A percentile compares a stretch with the other conserved stretches of the same genome.
phyloP scores from a whole-genome alignment of 352 stramenopile genomes.

The Globisporangium polare region DNA sequence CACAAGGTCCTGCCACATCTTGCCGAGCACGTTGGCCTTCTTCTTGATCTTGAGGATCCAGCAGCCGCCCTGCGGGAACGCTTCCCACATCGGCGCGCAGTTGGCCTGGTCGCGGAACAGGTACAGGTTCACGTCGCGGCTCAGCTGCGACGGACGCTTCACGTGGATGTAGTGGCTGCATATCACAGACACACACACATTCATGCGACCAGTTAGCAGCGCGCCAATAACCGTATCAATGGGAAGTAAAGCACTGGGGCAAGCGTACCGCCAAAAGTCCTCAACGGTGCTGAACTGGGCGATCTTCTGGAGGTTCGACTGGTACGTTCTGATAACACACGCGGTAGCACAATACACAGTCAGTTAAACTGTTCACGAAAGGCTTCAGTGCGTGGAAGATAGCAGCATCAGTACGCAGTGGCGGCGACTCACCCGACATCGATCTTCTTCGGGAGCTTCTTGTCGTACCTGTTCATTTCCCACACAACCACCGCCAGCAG shows the following conservation, averaged over 20 bases:
- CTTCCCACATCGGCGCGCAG: slow-evolving; percentile 89
- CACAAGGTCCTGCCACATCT: slow-evolving; percentile 94
- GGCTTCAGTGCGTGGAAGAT: not conserved
- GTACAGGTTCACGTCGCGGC: slow-evolving; percentile 91
- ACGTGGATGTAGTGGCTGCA: slow-evolving; percentile 90
- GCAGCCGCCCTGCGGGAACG: slow-evolving; percentile 90
- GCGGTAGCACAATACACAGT: slow-evolving; percentile 5
- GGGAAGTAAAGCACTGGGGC: not conserved
- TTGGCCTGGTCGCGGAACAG: slow-evolving; percentile 89
- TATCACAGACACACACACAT: not conserved
- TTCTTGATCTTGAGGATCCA: slow-evolving; percentile 96
- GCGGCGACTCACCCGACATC: slow-evolving; percentile 64
- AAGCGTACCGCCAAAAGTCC: slow-evolving; percentile 87
- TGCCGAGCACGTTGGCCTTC: slow-evolving; percentile 91
- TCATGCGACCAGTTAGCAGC: not conserved
- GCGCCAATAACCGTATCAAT: not conserved
- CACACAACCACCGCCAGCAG: slow-evolving; percentile 3
- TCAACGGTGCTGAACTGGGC: slow-evolving; percentile 90
- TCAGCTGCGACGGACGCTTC: slow-evolving; percentile 90
- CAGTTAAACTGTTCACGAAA: not conserved
- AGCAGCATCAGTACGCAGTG: not conserved
- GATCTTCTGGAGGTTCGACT: slow-evolving; percentile 86
- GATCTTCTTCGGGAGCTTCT: slow-evolving; percentile 91
- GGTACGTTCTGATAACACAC: slow-evolving; percentile 45
- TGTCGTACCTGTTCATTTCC: slow-evolving; percentile 84